Base-by-base conservation (phyloP, 495 filamentous ascomycete species). In the Penicillium goetzii region DNA sequence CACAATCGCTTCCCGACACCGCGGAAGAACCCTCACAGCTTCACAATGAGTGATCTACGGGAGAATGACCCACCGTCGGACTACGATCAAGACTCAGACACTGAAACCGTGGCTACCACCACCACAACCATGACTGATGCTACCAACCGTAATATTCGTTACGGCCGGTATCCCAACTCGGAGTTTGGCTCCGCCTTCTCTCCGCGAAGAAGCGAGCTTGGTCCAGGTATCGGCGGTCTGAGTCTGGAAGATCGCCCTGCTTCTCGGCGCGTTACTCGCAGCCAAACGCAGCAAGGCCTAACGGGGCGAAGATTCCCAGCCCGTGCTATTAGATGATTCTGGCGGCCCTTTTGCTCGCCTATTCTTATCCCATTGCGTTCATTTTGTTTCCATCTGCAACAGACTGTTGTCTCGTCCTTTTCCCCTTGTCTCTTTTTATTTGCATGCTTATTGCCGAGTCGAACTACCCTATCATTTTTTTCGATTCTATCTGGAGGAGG, bases 21-120 rank as follows among this genome's bases (percentile, higher is more conserved):
- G 36, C 59, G 68, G 25, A 62, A 62, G 9, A 63, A 72, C 40
- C 66, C 68, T 4, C 74, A 76, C 56, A 77, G 76, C 62, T 78
- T 79, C 62, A 81, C 72, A 3, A 65, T 78, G 67, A 68, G 74
- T 32, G 72, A 69, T 34, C 64, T 80, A 43, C 77, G 72, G 58
- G 67, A 61, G 25, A 68, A 70, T 25, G 76, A 80, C 3, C 69
- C 74, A 26, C 58, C 45, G 0, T 79, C 74, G 1, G 76, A 80
- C 49, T 73, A 75, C n/a, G 79, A 80, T 28, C 70, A 64, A 45
- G 79, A 81, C 51, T 81, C 79, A 4, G 79, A 81, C 38, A 73
- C 65, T 26, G 79, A 80, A 62, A 80, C 79, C 11, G 70, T 76
- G 11, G 69, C 74, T 23, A 80, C 77, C 0, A 72, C 76, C 11